phyloP scores from a whole-genome alignment of 2,329 filamentous ascomycete species.

The Triangularia verruculosa region DNA sequence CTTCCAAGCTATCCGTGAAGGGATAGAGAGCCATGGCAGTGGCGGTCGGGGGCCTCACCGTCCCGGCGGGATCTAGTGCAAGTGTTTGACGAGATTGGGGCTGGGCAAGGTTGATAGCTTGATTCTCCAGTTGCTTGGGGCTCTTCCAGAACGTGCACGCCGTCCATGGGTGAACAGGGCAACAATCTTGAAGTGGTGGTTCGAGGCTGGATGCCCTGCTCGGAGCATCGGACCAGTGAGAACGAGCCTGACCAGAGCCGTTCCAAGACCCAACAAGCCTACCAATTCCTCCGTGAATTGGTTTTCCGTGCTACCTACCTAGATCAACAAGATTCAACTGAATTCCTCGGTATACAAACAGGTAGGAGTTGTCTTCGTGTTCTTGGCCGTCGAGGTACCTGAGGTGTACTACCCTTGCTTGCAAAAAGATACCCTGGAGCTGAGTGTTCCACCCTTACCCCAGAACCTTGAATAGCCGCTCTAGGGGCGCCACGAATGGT shows the following conservation, averaged over 20 bases:
- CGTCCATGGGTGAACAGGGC: not conserved
- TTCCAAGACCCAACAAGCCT: not conserved
- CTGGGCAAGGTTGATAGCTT: slow-evolving; percentile 1
- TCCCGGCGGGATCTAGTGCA: slow-evolving; percentile 2
- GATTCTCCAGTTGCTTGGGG: slow-evolving; percentile 1
- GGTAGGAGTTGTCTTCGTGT: not conserved
- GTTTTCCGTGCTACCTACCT: no score
- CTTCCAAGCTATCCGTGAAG: not conserved
- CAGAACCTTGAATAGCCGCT: slow-evolving; percentile 31
- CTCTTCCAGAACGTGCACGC: slow-evolving; percentile 7
- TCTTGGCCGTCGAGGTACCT: not conserved
- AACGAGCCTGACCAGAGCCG: not conserved
- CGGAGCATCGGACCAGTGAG: not conserved
- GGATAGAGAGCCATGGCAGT: slow-evolving; percentile 1
- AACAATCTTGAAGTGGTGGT: not conserved
- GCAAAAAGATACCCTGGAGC: not conserved
- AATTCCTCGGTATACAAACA: slow-evolving; percentile 8
- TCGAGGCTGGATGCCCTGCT: not conserved
- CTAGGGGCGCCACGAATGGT: slow-evolving; percentile 10
- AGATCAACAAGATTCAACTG: not conserved
- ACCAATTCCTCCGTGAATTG: not conserved
- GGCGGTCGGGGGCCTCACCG: slow-evolving; percentile 8
- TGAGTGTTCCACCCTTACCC: slow-evolving; percentile 12
- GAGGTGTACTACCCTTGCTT: not conserved
- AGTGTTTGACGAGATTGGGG: not conserved